These are phyloP conservation scores for Lavandula angustifolia DNA, from an alignment of 257 asterid genomes.

Conservation along the genomic window DNA sequence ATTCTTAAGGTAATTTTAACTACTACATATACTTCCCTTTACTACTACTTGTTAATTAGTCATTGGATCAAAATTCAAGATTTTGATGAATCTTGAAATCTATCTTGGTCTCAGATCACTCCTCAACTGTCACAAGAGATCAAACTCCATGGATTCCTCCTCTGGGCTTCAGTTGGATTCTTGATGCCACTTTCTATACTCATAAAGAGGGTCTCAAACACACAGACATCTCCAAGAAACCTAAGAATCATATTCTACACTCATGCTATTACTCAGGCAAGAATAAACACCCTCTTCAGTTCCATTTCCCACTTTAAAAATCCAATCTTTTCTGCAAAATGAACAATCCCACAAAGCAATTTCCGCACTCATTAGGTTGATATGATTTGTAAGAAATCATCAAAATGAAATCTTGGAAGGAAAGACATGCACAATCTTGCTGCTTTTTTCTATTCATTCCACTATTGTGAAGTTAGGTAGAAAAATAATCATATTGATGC, in stretches of 20 bases:
- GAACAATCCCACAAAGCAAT: no score
- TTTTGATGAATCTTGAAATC: not conserved
- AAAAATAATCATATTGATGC: not conserved
- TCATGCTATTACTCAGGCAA: conserved; percentile 61
- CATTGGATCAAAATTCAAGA: not conserved
- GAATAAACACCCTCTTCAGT: not conserved
- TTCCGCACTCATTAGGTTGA: no score
- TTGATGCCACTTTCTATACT: conserved; percentile 64
- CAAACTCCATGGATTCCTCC: conserved; percentile 64
- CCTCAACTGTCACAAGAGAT: conserved; percentile 50
- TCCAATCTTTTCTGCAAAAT: not conserved
- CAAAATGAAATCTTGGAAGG: conserved; percentile 40
- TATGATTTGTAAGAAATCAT: conserved; percentile 25
- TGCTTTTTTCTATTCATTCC: not conserved
- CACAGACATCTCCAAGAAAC: conserved; percentile 39
- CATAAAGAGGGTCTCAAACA: conserved; percentile 52
- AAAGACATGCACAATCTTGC: conserved; percentile 31
- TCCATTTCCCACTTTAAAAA: not conserved
- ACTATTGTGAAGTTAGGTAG: conserved; percentile 14
- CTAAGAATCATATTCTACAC: conserved; percentile 47
- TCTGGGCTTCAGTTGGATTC: conserved; percentile 84
- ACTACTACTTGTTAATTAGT: not conserved
- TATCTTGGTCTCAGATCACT: conserved; percentile 35
- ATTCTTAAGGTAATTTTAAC: conserved; percentile 18
- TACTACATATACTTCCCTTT: not conserved